These are phyloP conservation scores for Sisymbrium irio DNA, from an alignment of 345 rosid species.

Conservation along the genomic window DNA sequence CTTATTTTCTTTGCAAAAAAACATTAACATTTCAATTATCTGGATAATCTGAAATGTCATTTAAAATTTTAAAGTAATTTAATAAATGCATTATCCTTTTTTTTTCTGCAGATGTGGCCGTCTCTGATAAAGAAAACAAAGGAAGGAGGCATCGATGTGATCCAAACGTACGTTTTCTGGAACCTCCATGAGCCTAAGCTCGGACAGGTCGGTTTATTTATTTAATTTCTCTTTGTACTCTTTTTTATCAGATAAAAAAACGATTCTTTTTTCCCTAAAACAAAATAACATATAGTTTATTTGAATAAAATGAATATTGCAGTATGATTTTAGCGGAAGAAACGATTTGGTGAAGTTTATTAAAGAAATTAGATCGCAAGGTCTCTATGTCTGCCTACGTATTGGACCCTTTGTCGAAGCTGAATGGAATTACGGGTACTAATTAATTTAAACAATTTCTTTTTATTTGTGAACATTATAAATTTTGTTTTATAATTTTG, in stretches of 20 bases:
- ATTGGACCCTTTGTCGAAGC: slow-evolving; percentile 83
- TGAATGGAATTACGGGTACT: slow-evolving; percentile 93
- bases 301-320: slow-evolving; percentile 10
- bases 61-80: neutral
- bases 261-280: neutral
- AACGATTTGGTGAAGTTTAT: slow-evolving; percentile 69
- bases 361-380: slow-evolving; percentile 71
- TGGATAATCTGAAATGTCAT: neutral
- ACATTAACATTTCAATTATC: neutral
- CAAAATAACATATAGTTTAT: neutral
- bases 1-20: neutral
- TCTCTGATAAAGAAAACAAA: slow-evolving; percentile 75
- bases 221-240: neutral
- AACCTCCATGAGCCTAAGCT: slow-evolving; percentile 82
- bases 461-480: neutral
- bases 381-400: slow-evolving; percentile 73
- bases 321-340: slow-evolving; percentile 90
- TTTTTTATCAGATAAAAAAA: neutral
- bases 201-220: slow-evolving; percentile 52
- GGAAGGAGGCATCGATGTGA: slow-evolving; percentile 88
- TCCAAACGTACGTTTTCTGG: slow-evolving; percentile 96
- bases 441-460: neutral
- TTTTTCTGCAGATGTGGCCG: slow-evolving; percentile 76
- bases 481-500: neutral
- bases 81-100: neutral